These are phyloP conservation scores for Cordia subcordata DNA, from an alignment of 257 asterid genomes.

Conservation along the genomic window DNA sequence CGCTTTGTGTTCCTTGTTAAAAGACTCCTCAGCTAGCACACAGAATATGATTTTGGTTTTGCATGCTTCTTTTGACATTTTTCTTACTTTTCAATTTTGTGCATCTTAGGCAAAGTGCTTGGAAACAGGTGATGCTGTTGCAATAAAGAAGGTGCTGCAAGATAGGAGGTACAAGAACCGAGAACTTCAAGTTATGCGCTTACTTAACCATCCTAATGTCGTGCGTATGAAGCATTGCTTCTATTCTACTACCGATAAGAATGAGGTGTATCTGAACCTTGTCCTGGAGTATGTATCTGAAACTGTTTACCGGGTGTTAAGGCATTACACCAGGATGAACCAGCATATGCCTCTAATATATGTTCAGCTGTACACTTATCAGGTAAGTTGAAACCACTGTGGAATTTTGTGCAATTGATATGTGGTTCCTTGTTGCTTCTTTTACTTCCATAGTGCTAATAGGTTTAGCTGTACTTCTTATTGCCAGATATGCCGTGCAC, in stretches of 20 bases:
- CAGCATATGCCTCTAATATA: slow-evolving; percentile 69
- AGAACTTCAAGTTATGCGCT: slow-evolving; percentile 71
- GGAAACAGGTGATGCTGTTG: slow-evolving; percentile 73
- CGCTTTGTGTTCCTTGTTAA: background rate
- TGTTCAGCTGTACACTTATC: slow-evolving; percentile 78
- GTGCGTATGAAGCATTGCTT: slow-evolving; percentile 77
- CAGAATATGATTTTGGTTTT: background rate
- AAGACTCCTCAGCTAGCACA: background rate
- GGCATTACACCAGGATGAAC: slow-evolving; percentile 70
- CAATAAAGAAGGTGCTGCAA: slow-evolving; percentile 89
- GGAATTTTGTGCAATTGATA: background rate
- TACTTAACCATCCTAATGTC: slow-evolving; percentile 70
- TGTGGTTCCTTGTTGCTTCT: background rate
- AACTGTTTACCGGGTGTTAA: slow-evolving; percentile 71
- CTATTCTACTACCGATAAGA: slow-evolving; percentile 74
- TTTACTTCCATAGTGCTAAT: background rate
- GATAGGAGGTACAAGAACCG: slow-evolving; percentile 93
- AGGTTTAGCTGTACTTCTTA: slow-evolving; percentile 4
- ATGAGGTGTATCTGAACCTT: slow-evolving; percentile 81
- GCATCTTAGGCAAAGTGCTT: slow-evolving; percentile 70
- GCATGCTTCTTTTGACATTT: background rate
- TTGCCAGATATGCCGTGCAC: slow-evolving; percentile 77
- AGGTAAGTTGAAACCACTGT: slow-evolving; percentile 35
- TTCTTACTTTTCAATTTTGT: background rate
- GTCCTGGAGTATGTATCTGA: slow-evolving; percentile 81